Conservation (phyloP, 805 yeast species). For the Ogataea nakhonphanomensis region DNA sequence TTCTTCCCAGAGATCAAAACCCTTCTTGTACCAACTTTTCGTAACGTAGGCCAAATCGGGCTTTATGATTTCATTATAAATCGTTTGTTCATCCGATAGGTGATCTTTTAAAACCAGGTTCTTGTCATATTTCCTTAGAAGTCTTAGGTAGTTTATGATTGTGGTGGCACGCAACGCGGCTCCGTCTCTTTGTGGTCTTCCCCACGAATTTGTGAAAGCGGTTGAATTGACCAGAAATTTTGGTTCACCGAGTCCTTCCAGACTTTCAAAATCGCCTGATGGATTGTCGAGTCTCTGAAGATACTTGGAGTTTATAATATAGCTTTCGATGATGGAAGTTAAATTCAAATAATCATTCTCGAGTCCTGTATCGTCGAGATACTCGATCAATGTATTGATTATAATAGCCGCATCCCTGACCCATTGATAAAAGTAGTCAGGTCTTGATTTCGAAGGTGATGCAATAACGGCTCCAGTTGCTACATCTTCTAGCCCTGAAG, state of each 20-base stretch:
- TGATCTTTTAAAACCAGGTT: slow-evolving; percentile 29
- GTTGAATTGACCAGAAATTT: slow-evolving; percentile 69
- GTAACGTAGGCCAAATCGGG: slow-evolving; percentile 68
- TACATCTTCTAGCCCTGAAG: slow-evolving; percentile 35
- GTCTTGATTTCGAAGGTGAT: slow-evolving; percentile 66
- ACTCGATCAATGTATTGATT: slow-evolving; percentile 57
- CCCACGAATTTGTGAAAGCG: slow-evolving; percentile 72
- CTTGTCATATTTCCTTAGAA: slow-evolving; percentile 35
- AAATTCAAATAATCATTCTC: slow-evolving; percentile 22
- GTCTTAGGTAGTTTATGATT: slow-evolving; percentile 49
- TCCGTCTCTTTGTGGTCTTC: slow-evolving; percentile 94
- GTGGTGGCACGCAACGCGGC: slow-evolving; percentile 80
- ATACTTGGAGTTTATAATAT: slow-evolving; percentile 52
- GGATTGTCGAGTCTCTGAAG: slow-evolving; percentile 68
- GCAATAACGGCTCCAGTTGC: slow-evolving; percentile 77
- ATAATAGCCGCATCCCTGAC: slow-evolving; percentile 85
- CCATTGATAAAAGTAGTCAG: slow-evolving; percentile 91
- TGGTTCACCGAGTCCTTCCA: slow-evolving; percentile 82
- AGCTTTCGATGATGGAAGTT: slow-evolving; percentile 46
- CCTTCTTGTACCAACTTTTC: slow-evolving; percentile 55
- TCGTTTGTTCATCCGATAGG: slow-evolving; percentile 28
- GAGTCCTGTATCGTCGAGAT: slow-evolving; percentile 42
- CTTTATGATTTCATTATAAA: slow-evolving; percentile 53
- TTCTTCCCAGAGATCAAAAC: slow-evolving; percentile 97
- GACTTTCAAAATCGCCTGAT: slow-evolving; percentile 56